phyloP scores from a whole-genome alignment of 352 stramenopile species.

The Thalassiosira delicatula region DNA sequence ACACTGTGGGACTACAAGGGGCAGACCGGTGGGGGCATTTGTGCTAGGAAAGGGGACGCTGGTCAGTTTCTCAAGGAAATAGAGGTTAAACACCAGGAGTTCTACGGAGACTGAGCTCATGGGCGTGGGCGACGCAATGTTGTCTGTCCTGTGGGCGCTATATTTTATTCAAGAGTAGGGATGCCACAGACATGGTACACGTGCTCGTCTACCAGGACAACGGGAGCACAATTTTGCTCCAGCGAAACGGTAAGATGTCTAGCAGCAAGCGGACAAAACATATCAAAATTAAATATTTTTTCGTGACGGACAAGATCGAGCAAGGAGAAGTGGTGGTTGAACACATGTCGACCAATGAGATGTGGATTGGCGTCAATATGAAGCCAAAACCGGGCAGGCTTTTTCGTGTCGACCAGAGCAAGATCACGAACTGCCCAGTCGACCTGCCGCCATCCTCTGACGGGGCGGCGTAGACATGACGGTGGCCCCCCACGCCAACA shows the following conservation, averaged over 20 bases:
- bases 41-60: slow-evolving; percentile 40
- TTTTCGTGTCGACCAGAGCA: neutral
- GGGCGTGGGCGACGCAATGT: slow-evolving; percentile 32
- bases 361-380: slow-evolving; percentile 21
- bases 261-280: slow-evolving; percentile 44
- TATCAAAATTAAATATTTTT: slow-evolving; percentile 64
- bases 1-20: slow-evolving; percentile 50
- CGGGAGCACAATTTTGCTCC: slow-evolving; percentile 41
- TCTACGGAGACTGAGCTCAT: slow-evolving; percentile 58
- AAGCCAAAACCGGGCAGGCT: slow-evolving; percentile 4
- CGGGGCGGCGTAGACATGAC: neutral
- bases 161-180: slow-evolving; percentile 36
- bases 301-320: slow-evolving; percentile 43
- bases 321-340: slow-evolving; percentile 38
- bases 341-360: slow-evolving; percentile 34
- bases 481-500: neutral
- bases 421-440: neutral
- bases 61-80: slow-evolving; percentile 33
- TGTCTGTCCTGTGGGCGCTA: slow-evolving; percentile 25
- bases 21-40: slow-evolving; percentile 62
- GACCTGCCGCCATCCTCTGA: neutral
- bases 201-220: slow-evolving; percentile 46
- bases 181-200: neutral
- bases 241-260: slow-evolving; percentile 48
- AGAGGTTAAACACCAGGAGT: slow-evolving; percentile 59